A percentile compares a stretch with the other conserved stretches of the same genome.
Evolutionary conservation across 176 grass and related monocot genomes (phyloP).

Genomic region (bread wheat (Triticum aestivum)): IWGSC_CS_RefSeq_v2.1 NC_057811.1:470093067-470093566

Average conservation of each 20-base stretch:
- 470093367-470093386: background rate
- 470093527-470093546: background rate
- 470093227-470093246: background rate
- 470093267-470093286: background rate
- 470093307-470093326: background rate
- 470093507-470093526: background rate
- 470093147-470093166: background rate
- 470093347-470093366: background rate
- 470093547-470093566: background rate
- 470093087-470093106: background rate
- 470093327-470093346: too few species aligned
- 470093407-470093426: background rate
- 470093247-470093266: background rate
- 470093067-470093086: background rate
- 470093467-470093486: background rate
- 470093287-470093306: background rate
- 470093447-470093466: background rate
- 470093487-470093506: background rate
- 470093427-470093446: background rate
- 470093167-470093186: background rate
- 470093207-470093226: background rate
- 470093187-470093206: background rate
- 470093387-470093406: background rate
- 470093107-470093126: background rate
- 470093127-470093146: conserved; percentile 1